phyloP scores from a whole-genome alignment of 108 stramenopile genomes.

The Pelagomonas calceolata region DNA sequence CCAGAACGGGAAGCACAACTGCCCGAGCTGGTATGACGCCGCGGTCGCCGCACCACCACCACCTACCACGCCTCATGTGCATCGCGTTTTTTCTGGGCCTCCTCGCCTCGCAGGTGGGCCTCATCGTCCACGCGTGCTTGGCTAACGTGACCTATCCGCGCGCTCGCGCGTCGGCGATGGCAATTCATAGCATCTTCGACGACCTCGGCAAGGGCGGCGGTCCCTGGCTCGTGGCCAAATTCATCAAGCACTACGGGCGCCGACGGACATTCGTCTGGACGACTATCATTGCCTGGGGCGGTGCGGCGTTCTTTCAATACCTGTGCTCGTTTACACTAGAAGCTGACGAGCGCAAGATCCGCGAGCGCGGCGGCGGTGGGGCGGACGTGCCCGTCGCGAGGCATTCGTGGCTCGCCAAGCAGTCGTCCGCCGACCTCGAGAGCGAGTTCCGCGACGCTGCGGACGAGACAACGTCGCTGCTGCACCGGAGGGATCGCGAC shows the following conservation, averaged over 20 bases:
- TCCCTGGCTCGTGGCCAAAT: slow-evolving; percentile 56
- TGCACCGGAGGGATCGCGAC: no score
- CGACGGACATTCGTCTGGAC: slow-evolving; percentile 57
- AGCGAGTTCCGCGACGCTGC: no score
- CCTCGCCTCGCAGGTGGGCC: slow-evolving; percentile 51
- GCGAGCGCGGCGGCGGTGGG: no score
- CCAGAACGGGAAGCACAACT: neutral
- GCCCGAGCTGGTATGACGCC: neutral
- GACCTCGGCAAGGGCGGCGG: slow-evolving; percentile 76
- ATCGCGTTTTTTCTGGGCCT: no score
- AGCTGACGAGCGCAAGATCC: slow-evolving; percentile 45
- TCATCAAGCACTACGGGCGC: slow-evolving; percentile 50
- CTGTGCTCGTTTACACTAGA: slow-evolving; percentile 51
- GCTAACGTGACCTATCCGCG: slow-evolving; percentile 68
- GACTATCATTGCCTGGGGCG: slow-evolving; percentile 54
- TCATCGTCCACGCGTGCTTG: slow-evolving; percentile 60
- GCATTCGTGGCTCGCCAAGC: no score
- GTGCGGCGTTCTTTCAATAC: slow-evolving; percentile 57
- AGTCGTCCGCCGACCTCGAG: no score
- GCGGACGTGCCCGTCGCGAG: no score
- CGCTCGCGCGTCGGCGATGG: slow-evolving; percentile 38
- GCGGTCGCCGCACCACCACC: no score
- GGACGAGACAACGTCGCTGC: no score
- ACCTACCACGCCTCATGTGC: no score
- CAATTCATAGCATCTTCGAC: slow-evolving; percentile 50